Conservation (phyloP, 2,329 filamentous ascomycete genomes). For the Fusarium tupiense region DNA sequence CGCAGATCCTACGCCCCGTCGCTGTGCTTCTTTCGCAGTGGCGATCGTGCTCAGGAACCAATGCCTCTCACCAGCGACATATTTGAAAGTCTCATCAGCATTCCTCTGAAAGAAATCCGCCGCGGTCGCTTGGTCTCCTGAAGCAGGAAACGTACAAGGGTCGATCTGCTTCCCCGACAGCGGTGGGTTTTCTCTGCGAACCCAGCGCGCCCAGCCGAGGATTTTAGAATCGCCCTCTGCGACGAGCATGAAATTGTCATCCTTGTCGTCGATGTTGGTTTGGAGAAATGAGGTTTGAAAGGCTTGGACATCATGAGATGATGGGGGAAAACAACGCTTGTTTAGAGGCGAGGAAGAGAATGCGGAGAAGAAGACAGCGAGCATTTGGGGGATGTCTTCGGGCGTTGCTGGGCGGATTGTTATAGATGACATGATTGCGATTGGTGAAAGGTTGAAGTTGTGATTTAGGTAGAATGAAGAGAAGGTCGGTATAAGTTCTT, state of each 20-base stretch:
- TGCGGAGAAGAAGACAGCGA: constrained; percentile 44
- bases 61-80: constrained; percentile 41
- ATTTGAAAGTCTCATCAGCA: constrained; percentile 28
- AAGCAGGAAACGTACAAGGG: constrained; percentile 36
- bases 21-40: constrained; percentile 46
- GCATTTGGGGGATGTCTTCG: constrained; percentile 46
- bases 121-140: constrained; percentile 47
- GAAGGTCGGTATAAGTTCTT: background rate
- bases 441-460: background rate
- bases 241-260: constrained; percentile 46
- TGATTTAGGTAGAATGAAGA: background rate
- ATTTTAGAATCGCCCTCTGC: constrained; percentile 35
- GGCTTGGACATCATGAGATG: constrained; percentile 35
- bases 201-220: constrained; percentile 50
- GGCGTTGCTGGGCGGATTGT: constrained; percentile 51
- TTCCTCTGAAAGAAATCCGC: constrained; percentile 53
- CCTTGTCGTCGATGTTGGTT: constrained; percentile 41
- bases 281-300: constrained; percentile 37
- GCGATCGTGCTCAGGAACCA: constrained; percentile 50
- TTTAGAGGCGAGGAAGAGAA: constrained; percentile 47
- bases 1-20: constrained; percentile 46
- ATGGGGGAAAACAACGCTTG: constrained; percentile 43
- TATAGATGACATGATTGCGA: constrained; percentile 20
- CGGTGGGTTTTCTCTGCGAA: constrained; percentile 38
- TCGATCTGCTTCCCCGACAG: constrained; percentile 37